phyloP scores from a whole-genome alignment of 208 protist genomes.

The Leishmania guyanensis region DNA sequence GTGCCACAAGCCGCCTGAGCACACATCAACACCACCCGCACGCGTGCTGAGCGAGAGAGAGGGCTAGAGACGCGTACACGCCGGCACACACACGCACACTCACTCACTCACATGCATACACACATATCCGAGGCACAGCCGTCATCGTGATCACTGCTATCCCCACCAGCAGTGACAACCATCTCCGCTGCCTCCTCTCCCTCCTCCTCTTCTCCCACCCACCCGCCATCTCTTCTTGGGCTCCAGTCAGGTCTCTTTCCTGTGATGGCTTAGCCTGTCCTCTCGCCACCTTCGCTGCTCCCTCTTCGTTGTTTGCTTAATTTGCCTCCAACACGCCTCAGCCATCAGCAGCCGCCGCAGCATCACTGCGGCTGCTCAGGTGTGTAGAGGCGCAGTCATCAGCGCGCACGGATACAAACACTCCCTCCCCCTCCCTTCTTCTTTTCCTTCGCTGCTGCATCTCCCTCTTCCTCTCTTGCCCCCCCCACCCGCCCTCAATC shows the following conservation, averaged over 20 bases:
- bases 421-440: neutral
- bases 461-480: neutral
- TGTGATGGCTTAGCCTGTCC: neutral
- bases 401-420: neutral
- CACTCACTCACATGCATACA: too few species aligned
- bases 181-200: neutral
- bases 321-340: neutral
- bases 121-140: too few species aligned
- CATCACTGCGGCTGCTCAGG: neutral
- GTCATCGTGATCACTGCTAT: neutral
- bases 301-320: too few species aligned
- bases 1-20: too few species aligned
- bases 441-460: neutral
- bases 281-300: neutral
- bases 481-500: neutral
- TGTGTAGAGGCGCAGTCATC: too few species aligned
- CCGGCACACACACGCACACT: neutral
- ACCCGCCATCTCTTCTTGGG: neutral
- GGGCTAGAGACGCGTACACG: too few species aligned
- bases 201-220: neutral
- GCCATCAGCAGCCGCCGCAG: neutral
- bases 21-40: too few species aligned
- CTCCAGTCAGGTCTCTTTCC: neutral
- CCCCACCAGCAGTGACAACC: neutral
- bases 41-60: too few species aligned